Evolutionary conservation across 169 alveolate species (phyloP), one percentile per base, ranked within the genome.

Genomic region (Eimeria nieschulzi): DNA sequence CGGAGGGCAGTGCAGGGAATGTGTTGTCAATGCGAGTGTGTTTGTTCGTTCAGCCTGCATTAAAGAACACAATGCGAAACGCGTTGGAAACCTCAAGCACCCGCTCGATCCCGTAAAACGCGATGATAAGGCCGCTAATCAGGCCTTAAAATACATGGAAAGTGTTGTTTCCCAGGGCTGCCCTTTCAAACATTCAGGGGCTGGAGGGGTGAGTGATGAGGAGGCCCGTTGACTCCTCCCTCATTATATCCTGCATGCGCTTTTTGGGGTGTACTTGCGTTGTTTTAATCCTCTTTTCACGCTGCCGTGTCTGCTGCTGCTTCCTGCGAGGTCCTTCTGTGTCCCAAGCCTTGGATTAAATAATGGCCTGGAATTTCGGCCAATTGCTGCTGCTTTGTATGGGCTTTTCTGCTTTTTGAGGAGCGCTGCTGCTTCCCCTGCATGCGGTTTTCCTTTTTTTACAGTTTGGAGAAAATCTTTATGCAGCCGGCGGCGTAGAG

Each of bases 381-480:
- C 39, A 13, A 7, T 71, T 25, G 7, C 8, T 71, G 25, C 55
- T 10, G 21, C 80, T 25, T 9, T 19, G 15, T 12, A 25, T 25
- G 80, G n/a, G 21, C 6, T 71, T 25, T 26, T 26, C 13, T 13
- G 23, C 8, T 6, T 25, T 9, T 26, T 71, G 51, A 15, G 59
- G 25, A 0, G 15, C 51, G 0, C 13, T 68, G 78, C 26, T 25
- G 13, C 17, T 26, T 72, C 15, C 25, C 23, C 46, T 2, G 0
- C 39, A 9, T 26, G 25, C 53, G 25, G 59, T 33, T 25, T 46
- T 17, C 39, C 21, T 19, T 15, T 46, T 39, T 73, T 73, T 23
- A 0, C 73, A 86, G 92, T 86, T 66, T 46, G 92, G 92, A 12
- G 92, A 86, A 21, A 86, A 86, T 76, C 75, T 86, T 1, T 86